Percentiles rank a stretch among this genome's conserved stretches.
phyloP scores from a whole-genome alignment of 1,139 yeast species.

The Diutina pseudorugosa region DNA sequence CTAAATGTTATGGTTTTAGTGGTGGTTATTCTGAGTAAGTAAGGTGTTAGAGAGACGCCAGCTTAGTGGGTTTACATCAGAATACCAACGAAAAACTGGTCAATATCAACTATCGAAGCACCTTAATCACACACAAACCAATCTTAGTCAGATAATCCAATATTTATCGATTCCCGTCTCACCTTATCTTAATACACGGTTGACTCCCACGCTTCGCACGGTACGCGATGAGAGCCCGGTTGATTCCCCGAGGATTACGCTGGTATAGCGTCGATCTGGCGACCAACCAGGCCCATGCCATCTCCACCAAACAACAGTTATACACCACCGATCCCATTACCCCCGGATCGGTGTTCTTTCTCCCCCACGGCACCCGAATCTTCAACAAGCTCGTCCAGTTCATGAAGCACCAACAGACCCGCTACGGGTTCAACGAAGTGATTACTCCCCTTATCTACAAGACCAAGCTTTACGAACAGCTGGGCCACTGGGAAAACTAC shows the following conservation, averaged over 20 bases:
- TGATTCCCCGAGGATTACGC: background rate
- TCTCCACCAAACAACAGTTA: slow-evolving; percentile 56
- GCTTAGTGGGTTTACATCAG: too few species aligned
- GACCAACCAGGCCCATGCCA: slow-evolving; percentile 31
- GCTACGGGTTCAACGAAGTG: slow-evolving; percentile 85
- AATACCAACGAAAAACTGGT: too few species aligned
- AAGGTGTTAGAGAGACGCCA: too few species aligned
- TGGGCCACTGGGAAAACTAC: slow-evolving; percentile 96
- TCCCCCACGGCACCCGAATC: slow-evolving; percentile 84
- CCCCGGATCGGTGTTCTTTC: slow-evolving; percentile 82
- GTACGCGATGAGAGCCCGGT: background rate
- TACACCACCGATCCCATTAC: slow-evolving; percentile 69
- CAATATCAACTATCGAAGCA: too few species aligned
- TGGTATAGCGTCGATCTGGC: background rate
- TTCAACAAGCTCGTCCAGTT: slow-evolving; percentile 68
- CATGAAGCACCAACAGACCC: slow-evolving; percentile 75
- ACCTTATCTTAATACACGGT: too few species aligned
- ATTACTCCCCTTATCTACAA: slow-evolving; percentile 87
- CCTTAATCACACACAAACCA: too few species aligned
- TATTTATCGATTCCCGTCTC: too few species aligned
- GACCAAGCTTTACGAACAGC: slow-evolving; percentile 73
- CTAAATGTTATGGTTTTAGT: too few species aligned
- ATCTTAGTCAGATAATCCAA: too few species aligned
- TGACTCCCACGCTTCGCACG: too few species aligned
- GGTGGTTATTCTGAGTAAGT: too few species aligned